phyloP scores from a whole-genome alignment of 2,329 filamentous ascomycete species.

The Neopestalotiopsis rosae region DNA sequence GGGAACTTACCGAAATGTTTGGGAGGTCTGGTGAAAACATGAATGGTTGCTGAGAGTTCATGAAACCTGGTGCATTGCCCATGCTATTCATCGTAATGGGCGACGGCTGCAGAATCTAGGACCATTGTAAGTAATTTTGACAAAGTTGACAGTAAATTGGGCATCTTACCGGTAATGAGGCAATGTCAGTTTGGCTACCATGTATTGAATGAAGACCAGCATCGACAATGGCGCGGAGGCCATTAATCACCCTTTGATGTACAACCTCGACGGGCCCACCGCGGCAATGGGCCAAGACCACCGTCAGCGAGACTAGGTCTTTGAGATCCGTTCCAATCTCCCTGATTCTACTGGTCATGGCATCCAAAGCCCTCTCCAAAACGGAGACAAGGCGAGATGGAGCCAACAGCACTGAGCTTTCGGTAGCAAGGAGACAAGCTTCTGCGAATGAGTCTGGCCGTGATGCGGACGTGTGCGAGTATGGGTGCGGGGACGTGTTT shows the following conservation, averaged over 20 bases:
- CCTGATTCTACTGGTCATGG: conserved; percentile 46
- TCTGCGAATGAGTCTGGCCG: conserved; percentile 29
- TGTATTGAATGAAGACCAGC: conserved; percentile 50
- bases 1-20: conserved; percentile 27
- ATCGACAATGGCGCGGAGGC: conserved; percentile 49
- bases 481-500: conserved; percentile 21
- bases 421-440: conserved; percentile 31
- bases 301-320: conserved; percentile 54
- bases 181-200: conserved; percentile 44
- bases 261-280: conserved; percentile 44
- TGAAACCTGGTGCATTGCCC: conserved; percentile 25
- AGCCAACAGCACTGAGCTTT: conserved; percentile 34
- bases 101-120: conserved; percentile 11
- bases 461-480: conserved; percentile 22
- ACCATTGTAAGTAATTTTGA: not conserved
- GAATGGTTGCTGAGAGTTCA: conserved; percentile 30
- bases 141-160: not conserved
- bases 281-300: conserved; percentile 53
- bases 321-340: conserved; percentile 56
- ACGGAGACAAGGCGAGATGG: conserved; percentile 29
- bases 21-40: conserved; percentile 30
- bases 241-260: conserved; percentile 46
- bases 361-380: conserved; percentile 53
- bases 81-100: conserved; percentile 27
- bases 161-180: conserved; percentile 34